Evolutionary conservation across 768 basidiomycete species (phyloP), one percentile per base, ranked within the genome.

Genomic region (Sistotremastrum suecicum): DNA sequence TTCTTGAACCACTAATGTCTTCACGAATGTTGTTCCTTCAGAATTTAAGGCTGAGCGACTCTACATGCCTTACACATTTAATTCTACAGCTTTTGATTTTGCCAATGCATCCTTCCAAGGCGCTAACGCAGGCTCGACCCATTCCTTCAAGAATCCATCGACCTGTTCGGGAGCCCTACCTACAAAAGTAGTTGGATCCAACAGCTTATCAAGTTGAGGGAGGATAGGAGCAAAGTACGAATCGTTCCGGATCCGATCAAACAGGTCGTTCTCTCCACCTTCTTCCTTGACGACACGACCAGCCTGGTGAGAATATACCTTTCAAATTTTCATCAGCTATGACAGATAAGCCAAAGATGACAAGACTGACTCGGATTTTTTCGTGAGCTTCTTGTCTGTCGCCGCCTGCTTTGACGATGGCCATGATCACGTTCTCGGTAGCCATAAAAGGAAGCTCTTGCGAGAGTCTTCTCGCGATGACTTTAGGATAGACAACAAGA

Each of bases 381-480:
- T 97, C 95, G 60, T 98, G 95, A 5, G 89, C 89, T 63, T 89
- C 90, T 60, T 98, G 95, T 34, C 95, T 75, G 63, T 98, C 92
- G 1, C 92, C 94, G 20, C 89, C 89, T 42, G 76, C 78, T 64
- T 87, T 95, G 51, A 98, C 95, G 38, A 99, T 77, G 1, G 90
- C 90, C 95, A 99, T 98, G 66, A 98, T 98, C 64, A 99, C 75
- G 62, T 99, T 99, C 64, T 99, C 95, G 2, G 95, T 99, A 3
- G 94, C 91, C 95, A 99, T 98, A 74, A 98, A 98, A 1, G 95
- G 95, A 34, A 99, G 73, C 62, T 99, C 95, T 61, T 97, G 88
- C 3, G 79, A 63, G 61, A 99, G 92, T 35, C 89, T 80, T 37
- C 90, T 78, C 7, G 74, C 87, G 52, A 99, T 98, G 50, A 99